Evolutionary conservation across 2,329 filamentous ascomycete genomes (phyloP).

Genomic region (Phialophora verrucosa): DNA sequence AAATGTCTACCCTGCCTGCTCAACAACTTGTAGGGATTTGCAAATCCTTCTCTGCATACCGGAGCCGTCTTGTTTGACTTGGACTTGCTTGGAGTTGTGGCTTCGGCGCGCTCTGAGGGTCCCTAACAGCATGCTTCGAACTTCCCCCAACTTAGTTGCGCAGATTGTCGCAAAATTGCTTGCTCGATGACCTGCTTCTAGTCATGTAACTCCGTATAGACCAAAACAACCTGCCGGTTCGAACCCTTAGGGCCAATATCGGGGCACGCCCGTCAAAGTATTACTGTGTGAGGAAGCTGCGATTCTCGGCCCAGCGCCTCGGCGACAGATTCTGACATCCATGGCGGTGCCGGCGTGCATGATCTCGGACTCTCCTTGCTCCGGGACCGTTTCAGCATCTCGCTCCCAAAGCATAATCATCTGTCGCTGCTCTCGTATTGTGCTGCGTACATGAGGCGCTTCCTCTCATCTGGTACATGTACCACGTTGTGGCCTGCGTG

Average conservation of each 20-base stretch:
- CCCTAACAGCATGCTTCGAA: not conserved
- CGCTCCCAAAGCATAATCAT: too few species aligned
- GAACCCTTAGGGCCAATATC: too few species aligned
- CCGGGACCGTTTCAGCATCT: not conserved
- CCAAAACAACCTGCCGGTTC: too few species aligned
- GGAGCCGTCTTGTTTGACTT: not conserved
- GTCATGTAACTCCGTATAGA: too few species aligned
- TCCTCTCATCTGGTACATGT: not conserved
- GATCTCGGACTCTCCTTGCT: not conserved
- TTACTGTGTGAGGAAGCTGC: too few species aligned
- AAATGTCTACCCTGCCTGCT: slow-evolving; percentile 1
- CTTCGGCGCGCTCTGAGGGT: not conserved
- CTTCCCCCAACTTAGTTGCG: too few species aligned
- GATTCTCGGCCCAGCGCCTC: too few species aligned
- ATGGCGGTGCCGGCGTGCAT: not conserved
- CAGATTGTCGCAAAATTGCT: too few species aligned
- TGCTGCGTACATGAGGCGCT: not conserved
- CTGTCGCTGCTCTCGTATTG: not conserved
- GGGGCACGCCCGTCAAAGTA: too few species aligned
- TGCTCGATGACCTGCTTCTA: too few species aligned
- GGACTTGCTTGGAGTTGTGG: not conserved
- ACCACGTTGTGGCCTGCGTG: not conserved
- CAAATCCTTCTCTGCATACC: not conserved
- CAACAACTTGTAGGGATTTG: not conserved
- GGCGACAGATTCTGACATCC: too few species aligned